Conservation (phyloP, 2,329 filamentous ascomycete species). For the Penicillium sclerotiorum region DNA sequence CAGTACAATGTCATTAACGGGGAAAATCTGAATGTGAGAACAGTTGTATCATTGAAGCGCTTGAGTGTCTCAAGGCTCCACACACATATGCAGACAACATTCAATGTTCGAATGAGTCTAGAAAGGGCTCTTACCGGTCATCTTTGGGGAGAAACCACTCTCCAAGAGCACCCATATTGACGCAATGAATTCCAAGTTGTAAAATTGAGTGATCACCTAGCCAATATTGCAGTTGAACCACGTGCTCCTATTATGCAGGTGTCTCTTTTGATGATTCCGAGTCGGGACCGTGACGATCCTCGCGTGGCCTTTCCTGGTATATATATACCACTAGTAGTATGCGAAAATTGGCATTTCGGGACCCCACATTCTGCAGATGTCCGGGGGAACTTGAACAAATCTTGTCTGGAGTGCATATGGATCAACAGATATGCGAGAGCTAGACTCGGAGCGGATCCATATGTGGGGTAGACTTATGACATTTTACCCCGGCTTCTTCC, state of each 20-base stretch:
- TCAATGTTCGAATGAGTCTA: too few species aligned
- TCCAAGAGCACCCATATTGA: constrained; percentile 23
- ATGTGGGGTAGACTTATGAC: not conserved
- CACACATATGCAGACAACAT: too few species aligned
- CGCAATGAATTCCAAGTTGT: not conserved
- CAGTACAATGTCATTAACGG: too few species aligned
- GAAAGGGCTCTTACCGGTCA: constrained; percentile 35
- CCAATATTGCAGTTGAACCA: too few species aligned
- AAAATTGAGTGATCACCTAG: too few species aligned
- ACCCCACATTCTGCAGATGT: constrained; percentile 13
- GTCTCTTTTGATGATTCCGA: too few species aligned
- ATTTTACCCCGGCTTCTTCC: not conserved
- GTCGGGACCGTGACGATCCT: too few species aligned
- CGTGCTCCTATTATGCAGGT: too few species aligned
- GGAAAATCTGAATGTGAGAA: too few species aligned
- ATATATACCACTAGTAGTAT: not conserved
- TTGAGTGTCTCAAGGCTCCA: too few species aligned
- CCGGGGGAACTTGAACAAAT: not conserved
- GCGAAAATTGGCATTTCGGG: constrained; percentile 1
- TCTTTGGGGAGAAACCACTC: constrained; percentile 42
- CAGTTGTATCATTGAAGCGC: too few species aligned
- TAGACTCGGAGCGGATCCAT: not conserved
- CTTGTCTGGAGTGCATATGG: constrained; percentile 1
- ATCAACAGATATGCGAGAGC: not conserved
- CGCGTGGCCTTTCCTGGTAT: not conserved